A percentile compares a stretch with the other conserved stretches of the same genome.
Conservation (phyloP, 2,329 filamentous ascomycete genomes). For the Akanthomyces lecanii region DNA sequence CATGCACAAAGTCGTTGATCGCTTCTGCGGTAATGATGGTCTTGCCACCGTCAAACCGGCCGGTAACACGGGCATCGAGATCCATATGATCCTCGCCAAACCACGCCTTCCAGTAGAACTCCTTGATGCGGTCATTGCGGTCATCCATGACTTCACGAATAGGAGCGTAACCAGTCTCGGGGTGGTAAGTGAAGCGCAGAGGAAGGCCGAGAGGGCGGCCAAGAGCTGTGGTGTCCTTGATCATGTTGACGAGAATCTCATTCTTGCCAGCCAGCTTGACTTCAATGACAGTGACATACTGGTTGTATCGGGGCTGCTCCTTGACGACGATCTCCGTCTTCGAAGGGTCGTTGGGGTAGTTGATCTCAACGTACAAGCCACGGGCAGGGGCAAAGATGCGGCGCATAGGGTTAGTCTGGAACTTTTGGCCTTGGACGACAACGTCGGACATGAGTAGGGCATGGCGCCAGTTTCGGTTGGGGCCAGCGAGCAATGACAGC, state of each 20-base stretch:
- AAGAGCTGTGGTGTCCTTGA: conserved; percentile 86
- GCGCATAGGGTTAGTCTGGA: conserved; percentile 93
- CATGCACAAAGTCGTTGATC: conserved; percentile 98
- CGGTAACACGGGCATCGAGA: conserved; percentile 78
- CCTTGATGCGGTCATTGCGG: conserved; percentile 97
- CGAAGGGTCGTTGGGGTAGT: conserved; percentile 71
- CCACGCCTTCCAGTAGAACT: conserved; percentile 98
- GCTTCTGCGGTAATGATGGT: conserved; percentile 84
- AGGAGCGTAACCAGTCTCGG: conserved; percentile 94
- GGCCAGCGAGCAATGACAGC: conserved; percentile 82
- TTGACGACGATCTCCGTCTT: conserved; percentile 83
- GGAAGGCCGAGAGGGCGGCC: conserved; percentile 77
- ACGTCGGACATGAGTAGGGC: conserved; percentile 92
- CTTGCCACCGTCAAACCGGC: conserved; percentile 84
- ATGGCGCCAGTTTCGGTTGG: conserved; percentile 85
- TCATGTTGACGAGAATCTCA: conserved; percentile 83
- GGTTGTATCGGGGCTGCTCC: conserved; percentile 81
- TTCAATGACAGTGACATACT: conserved; percentile 84
- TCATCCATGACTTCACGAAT: conserved; percentile 94
- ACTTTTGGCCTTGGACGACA: conserved; percentile 91
- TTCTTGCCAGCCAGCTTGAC: conserved; percentile 70
- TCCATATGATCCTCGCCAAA: conserved; percentile 83
- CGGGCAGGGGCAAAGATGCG: conserved; percentile 83
- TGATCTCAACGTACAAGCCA: conserved; percentile 86
- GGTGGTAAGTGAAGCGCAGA: conserved; percentile 87